Conservation (phyloP, 768 basidiomycete genomes). For the Boletus vermiculosoides region DNA sequence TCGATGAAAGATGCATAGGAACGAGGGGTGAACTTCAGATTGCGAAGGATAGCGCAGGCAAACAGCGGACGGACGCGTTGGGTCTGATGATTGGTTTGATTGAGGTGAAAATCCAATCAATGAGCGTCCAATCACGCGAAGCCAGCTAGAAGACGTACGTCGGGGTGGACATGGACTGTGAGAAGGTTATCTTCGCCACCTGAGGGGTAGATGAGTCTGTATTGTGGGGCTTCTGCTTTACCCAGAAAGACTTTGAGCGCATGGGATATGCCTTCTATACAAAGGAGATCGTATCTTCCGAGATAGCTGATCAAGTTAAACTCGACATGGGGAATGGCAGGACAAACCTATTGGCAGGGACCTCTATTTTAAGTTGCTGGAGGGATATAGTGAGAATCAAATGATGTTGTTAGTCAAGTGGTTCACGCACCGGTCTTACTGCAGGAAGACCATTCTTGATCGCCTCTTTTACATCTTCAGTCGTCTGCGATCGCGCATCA, state of each 20-base stretch:
- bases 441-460: constrained; percentile 82
- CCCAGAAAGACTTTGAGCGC: constrained; percentile 82
- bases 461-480: constrained; percentile 78
- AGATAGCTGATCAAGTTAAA: constrained; percentile 6
- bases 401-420: background rate
- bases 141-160: constrained; percentile 47
- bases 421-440: constrained; percentile 68
- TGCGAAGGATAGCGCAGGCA: constrained; percentile 86
- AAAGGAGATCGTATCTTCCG: constrained; percentile 91
- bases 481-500: constrained; percentile 58
- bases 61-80: constrained; percentile 85
- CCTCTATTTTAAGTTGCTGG: constrained; percentile 97
- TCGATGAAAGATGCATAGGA: constrained; percentile 98
- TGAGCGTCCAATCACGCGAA: background rate
- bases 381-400: constrained; percentile 7
- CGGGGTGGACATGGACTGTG: constrained; percentile 66
- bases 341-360: constrained; percentile 90
- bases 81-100: constrained; percentile 48
- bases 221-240: constrained; percentile 62
- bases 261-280: constrained; percentile 92
- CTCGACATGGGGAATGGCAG: background rate
- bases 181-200: constrained; percentile 66
- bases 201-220: constrained; percentile 69
- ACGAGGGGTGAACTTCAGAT: constrained; percentile 80
- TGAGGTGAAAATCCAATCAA: background rate